Evolutionary conservation across 129 eudicot genomes (phyloP).

Genomic region (Tagetes patula): DNA sequence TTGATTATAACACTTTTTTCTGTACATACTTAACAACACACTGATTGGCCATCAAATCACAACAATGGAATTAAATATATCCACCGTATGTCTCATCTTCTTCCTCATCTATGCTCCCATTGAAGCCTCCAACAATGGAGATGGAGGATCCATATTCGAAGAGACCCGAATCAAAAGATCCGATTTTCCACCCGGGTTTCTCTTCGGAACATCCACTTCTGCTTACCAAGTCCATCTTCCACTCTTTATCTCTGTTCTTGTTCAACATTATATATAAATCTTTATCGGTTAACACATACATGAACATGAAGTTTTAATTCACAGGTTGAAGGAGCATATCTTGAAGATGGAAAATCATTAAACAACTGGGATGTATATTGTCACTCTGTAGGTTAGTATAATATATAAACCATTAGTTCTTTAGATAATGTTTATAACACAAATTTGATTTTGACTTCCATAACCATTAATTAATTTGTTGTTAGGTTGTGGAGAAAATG

Average conservation of each 20-base stretch:
- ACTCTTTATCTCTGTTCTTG: not conserved
- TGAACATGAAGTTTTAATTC: not conserved
- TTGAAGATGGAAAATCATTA: slow-evolving; percentile 74
- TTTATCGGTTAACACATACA: not conserved
- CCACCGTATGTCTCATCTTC: slow-evolving; percentile 17
- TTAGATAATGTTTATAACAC: not conserved
- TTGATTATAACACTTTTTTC: too few relatives aligned
- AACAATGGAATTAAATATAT: too few relatives aligned
- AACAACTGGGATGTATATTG: slow-evolving; percentile 73
- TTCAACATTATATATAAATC: not conserved
- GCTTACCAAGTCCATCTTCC: slow-evolving; percentile 60
- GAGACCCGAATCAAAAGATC: slow-evolving; percentile 37
- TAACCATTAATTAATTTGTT: not conserved
- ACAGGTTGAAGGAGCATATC: slow-evolving; percentile 83
- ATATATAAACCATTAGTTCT: too few relatives aligned
- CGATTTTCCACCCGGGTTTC: slow-evolving; percentile 66
- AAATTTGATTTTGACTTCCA: not conserved
- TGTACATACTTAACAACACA: too few relatives aligned
- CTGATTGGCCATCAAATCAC: too few relatives aligned
- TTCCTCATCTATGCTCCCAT: slow-evolving; percentile 11
- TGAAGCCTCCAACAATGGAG: slow-evolving; percentile 24
- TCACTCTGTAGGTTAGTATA: slow-evolving; percentile 26
- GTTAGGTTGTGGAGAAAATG: slow-evolving; percentile 33
- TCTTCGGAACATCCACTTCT: slow-evolving; percentile 76
- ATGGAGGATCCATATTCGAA: slow-evolving; percentile 5